Evolutionary conservation across 345 rosid genomes (phyloP).

Genomic region (Linum usitatissimum): DNA sequence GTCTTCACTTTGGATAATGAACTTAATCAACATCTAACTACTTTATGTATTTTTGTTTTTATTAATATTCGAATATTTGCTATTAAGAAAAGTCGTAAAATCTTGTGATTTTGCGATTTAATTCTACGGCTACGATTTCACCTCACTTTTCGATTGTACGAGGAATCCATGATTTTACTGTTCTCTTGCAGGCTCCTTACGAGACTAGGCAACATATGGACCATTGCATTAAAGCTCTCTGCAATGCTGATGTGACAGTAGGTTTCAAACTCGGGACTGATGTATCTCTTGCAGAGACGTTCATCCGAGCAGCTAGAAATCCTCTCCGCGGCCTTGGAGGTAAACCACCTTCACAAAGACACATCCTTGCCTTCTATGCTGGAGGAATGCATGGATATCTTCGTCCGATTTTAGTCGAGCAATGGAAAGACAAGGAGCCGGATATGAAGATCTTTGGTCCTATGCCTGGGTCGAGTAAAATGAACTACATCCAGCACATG

Average conservation of each 20-base stretch:
- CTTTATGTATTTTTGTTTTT: too few species aligned
- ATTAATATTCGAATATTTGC: too few species aligned
- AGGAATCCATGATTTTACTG: too few species aligned
- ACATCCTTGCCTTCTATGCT: slow-evolving; percentile 79
- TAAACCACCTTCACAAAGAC: slow-evolving; percentile 55
- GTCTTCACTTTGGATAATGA: too few species aligned
- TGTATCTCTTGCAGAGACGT: slow-evolving; percentile 89
- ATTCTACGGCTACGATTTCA: too few species aligned
- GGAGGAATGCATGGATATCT: slow-evolving; percentile 80
- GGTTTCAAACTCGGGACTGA: slow-evolving; percentile 96
- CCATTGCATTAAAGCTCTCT: slow-evolving; percentile 82
- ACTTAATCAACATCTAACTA: too few species aligned
- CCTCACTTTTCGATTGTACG: too few species aligned
- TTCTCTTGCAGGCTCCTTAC: slow-evolving; percentile 69
- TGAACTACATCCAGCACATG: slow-evolving; percentile 85
- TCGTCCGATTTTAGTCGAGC: slow-evolving; percentile 52
- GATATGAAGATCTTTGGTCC: slow-evolving; percentile 70
- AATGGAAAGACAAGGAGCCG: slow-evolving; percentile 84
- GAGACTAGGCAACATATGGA: slow-evolving; percentile 98
- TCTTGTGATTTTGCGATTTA: too few species aligned
- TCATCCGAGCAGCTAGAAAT: slow-evolving; percentile 77
- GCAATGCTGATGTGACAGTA: slow-evolving; percentile 81
- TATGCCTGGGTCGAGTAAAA: slow-evolving; percentile 85
- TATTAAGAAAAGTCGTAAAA: too few species aligned
- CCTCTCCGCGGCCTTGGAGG: slow-evolving; percentile 90